Conservation (phyloP, 2,329 filamentous ascomycete species). For the Aspergillus tamarii region DNA sequence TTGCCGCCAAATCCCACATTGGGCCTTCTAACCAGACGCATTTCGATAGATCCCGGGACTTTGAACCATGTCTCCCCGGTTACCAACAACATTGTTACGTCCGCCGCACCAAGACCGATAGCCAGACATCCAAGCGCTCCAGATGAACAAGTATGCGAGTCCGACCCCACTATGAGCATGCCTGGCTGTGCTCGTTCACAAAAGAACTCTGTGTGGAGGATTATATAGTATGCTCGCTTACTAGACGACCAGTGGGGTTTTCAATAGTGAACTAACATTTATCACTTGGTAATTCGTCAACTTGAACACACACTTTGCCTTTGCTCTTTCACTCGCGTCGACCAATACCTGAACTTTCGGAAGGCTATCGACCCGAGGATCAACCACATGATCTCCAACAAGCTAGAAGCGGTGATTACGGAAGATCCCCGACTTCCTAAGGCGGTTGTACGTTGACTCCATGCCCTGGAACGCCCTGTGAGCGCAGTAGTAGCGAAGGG, state of each 20-base stretch:
- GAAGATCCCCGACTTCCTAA: slow-evolving; percentile 49
- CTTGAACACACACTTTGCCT: slow-evolving; percentile 46
- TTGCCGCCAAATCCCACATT: slow-evolving; percentile 47
- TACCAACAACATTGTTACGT: slow-evolving; percentile 50
- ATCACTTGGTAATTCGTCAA: slow-evolving; percentile 49
- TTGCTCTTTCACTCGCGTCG: slow-evolving; percentile 40
- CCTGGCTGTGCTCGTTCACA: slow-evolving; percentile 51
- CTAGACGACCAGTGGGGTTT: neutral
- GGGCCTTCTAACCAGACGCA: slow-evolving; percentile 44
- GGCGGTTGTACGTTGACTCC: slow-evolving; percentile 43
- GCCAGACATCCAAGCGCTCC: slow-evolving; percentile 47
- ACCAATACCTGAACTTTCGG: slow-evolving; percentile 44
- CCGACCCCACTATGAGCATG: slow-evolving; percentile 47
- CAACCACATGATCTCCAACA: slow-evolving; percentile 53
- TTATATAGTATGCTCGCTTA: slow-evolving; percentile 34
- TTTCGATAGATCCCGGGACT: slow-evolving; percentile 48
- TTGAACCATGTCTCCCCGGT: slow-evolving; percentile 54
- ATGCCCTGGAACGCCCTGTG: slow-evolving; percentile 35
- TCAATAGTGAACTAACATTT: slow-evolving; percentile 29
- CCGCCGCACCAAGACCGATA: slow-evolving; percentile 52
- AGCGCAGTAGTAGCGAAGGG: neutral
- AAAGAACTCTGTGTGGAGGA: slow-evolving; percentile 54
- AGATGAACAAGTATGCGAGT: slow-evolving; percentile 53
- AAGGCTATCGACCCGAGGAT: slow-evolving; percentile 45
- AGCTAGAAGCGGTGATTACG: slow-evolving; percentile 57